Evolutionary conservation across 495 filamentous ascomycete species (phyloP).

Genomic region (Pyrenula massariospora): DNA sequence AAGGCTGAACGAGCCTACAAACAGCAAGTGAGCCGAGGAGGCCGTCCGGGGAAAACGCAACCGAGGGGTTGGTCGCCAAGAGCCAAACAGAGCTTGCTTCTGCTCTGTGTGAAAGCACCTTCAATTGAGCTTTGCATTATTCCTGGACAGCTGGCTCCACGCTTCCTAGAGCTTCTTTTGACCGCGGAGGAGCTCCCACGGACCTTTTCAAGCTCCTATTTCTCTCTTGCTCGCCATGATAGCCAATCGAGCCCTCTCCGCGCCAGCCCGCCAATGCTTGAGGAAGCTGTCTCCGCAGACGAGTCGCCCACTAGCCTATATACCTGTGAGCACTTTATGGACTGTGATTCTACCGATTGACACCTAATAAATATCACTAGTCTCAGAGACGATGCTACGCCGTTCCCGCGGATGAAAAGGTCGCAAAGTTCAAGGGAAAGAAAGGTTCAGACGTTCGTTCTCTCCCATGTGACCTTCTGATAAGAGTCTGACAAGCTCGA

Average conservation of each 20-base stretch:
- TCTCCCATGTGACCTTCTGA: not conserved
- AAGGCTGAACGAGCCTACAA: too few species aligned
- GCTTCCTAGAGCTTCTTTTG: not conserved
- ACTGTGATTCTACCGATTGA: too few species aligned
- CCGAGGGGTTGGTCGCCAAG: too few species aligned
- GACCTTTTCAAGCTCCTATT: slow-evolving; percentile 2
- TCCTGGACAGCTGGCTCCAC: not conserved
- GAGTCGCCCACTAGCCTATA: not conserved
- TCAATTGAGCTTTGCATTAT: not conserved
- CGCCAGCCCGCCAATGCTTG: slow-evolving; percentile 44
- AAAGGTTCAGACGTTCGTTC: slow-evolving; percentile 71
- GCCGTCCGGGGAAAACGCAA: not conserved
- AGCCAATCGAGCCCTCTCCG: slow-evolving; percentile 43
- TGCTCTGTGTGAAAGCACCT: not conserved
- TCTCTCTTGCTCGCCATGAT: slow-evolving; percentile 39
- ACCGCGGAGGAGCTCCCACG: not conserved
- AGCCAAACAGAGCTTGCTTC: not conserved
- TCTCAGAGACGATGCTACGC: slow-evolving; percentile 28
- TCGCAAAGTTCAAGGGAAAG: slow-evolving; percentile 84
- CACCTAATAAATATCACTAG: too few species aligned
- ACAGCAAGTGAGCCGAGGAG: not conserved
- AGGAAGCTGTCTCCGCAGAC: slow-evolving; percentile 18
- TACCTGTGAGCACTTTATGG: too few species aligned
- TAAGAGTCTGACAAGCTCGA: not conserved
- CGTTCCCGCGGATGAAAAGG: slow-evolving; percentile 49